Base-by-base conservation (phyloP, 2,329 filamentous ascomycete species). In the Botrytis elliptica region DNA sequence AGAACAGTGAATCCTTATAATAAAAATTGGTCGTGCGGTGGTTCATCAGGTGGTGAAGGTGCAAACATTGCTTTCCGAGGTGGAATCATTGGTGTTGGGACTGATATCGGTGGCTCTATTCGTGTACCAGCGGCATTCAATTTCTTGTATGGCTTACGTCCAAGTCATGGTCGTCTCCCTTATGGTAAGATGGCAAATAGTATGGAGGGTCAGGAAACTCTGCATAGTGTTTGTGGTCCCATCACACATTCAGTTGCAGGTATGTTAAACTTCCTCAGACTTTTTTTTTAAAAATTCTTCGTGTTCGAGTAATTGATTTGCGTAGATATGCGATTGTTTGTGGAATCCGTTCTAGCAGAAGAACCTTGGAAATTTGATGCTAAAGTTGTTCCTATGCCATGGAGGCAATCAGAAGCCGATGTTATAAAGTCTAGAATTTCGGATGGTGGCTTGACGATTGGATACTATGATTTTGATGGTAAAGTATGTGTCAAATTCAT, bases 201-300 rank as follows among this genome's bases (percentile, higher is more conserved):
- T 20, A 72, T 82, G 88, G 20, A 77, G 88, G 20, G 88, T 85
- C 79, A 82, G 78, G 71, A 83, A 78, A 75, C 81, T 75, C 69
- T 83, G 76, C 75, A 83, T 78, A 69, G 79, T 79, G 75, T 82
- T 73, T 77, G 81, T 78, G 75, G 80, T 60, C 71, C 81, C 75
- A 65, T 81, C 75, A 70, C 79, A 72, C 74, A 82, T 79, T 75
- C 78, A 74, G n/a, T 87, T 78, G 85, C 81, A 79, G 87, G 77
- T 77, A 70, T 42, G 40, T 57, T 46, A 8, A 20, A n/a, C n/a
- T 22, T 77, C 38, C 25, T 36, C 44, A 14, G 7, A n/a, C 20
- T 20, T 20, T 16, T 20, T 77, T 76, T 62, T 22, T 77, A 2
- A 29, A 55, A 77, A 79, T 42, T 79, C 78, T 79, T 78, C 36